Percentiles rank a stretch among this genome's conserved stretches.
Conservation (phyloP, 2,329 filamentous ascomycete genomes). For the Pseudomassariella vexata region DNA sequence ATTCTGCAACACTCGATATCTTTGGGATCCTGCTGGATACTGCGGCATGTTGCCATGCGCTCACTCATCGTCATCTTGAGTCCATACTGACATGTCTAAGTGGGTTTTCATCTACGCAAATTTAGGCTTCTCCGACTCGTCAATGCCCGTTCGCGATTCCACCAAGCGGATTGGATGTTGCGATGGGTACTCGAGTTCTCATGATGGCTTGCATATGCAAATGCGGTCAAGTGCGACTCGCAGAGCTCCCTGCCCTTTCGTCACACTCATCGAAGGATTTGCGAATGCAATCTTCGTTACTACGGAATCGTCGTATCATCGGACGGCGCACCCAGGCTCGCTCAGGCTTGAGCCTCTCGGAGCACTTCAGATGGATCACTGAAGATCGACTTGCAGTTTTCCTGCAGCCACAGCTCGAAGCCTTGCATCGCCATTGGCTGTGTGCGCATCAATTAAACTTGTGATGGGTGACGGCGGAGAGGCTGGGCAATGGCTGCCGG, state of each 20-base stretch:
- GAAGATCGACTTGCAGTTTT: slow-evolving; percentile 9
- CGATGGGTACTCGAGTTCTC: slow-evolving; percentile 13
- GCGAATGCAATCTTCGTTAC: slow-evolving; percentile 7
- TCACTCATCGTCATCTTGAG: no score
- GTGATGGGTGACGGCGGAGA: slow-evolving; percentile 25
- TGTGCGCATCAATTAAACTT: slow-evolving; percentile 15
- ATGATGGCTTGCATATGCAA: slow-evolving; percentile 17
- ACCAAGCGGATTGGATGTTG: slow-evolving; percentile 13
- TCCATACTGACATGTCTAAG: no score
- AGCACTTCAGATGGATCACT: slow-evolving; percentile 7
- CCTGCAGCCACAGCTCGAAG: slow-evolving; percentile 16
- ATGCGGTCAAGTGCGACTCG: slow-evolving; percentile 11
- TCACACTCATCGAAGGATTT: slow-evolving; percentile 7
- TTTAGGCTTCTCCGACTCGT: no score
- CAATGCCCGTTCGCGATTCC: slow-evolving; percentile 7
- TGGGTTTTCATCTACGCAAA: no score
- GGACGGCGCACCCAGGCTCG: not conserved
- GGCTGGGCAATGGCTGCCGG: slow-evolving; percentile 22
- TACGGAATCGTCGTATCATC: slow-evolving; percentile 1
- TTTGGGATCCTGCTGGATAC: no score
- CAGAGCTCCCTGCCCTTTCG: slow-evolving; percentile 12
- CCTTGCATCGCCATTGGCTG: slow-evolving; percentile 16
- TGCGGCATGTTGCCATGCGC: no score
- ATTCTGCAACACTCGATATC: no score
- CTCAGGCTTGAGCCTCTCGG: not conserved